phyloP scores from a whole-genome alignment of 805 yeast species.

The Candida caryicola region DNA sequence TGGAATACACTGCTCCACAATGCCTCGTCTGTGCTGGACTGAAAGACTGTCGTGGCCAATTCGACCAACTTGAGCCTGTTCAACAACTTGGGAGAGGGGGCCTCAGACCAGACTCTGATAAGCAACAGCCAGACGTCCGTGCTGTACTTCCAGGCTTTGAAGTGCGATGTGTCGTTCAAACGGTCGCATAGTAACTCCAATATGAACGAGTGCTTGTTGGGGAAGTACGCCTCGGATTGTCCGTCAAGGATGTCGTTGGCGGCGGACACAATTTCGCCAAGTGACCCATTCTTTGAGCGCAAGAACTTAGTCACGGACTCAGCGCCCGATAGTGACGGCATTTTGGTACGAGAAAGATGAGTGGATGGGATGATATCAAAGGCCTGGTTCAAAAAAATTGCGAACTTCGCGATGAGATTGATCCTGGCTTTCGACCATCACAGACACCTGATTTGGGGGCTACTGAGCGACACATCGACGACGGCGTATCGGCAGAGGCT shows the following conservation, averaged over 20 bases:
- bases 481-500: too few species aligned
- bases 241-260: slow-evolving; percentile 32
- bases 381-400: neutral
- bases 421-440: neutral
- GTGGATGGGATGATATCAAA: neutral
- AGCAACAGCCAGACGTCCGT: slow-evolving; percentile 51
- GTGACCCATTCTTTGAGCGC: slow-evolving; percentile 49
- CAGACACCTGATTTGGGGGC: too few species aligned
- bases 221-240: slow-evolving; percentile 43
- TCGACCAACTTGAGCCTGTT: slow-evolving; percentile 30
- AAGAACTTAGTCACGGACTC: slow-evolving; percentile 56
- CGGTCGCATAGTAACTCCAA: slow-evolving; percentile 62
- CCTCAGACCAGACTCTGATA: slow-evolving; percentile 34
- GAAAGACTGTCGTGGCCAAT: slow-evolving; percentile 12
- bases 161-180: slow-evolving; percentile 48
- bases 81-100: slow-evolving; percentile 23
- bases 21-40: slow-evolving; percentile 4
- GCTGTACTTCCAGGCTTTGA: slow-evolving; percentile 42
- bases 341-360: neutral
- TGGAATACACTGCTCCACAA: slow-evolving; percentile 18
- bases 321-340: slow-evolving; percentile 13
- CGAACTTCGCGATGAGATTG: neutral
- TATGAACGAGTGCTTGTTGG: slow-evolving; percentile 52
- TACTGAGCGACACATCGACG: too few species aligned
- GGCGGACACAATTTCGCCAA: slow-evolving; percentile 40